phyloP scores from a whole-genome alignment of 768 basidiomycete species.

The Clitopilus hobsonii region DNA sequence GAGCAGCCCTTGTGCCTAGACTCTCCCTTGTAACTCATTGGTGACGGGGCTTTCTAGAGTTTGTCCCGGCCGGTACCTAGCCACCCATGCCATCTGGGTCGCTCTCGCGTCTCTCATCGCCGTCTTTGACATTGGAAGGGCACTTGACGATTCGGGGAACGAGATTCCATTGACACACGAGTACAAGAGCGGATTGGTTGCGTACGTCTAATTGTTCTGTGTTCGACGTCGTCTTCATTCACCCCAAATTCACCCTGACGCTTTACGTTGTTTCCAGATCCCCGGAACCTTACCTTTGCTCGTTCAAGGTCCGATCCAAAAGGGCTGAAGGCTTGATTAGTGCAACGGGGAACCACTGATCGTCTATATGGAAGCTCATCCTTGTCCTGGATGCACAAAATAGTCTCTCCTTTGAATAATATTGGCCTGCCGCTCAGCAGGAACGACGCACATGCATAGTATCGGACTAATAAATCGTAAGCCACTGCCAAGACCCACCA shows the following conservation, averaged over 20 bases:
- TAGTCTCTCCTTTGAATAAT: too few species aligned
- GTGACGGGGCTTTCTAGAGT: conserved; percentile 9
- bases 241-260: conserved; percentile 1
- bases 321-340: conserved; percentile 15
- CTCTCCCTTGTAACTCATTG: too few species aligned
- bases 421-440: too few species aligned
- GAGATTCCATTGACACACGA: conserved; percentile 9
- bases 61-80: conserved; percentile 32
- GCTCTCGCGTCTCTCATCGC: conserved; percentile 24
- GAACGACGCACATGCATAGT: too few species aligned
- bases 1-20: too few species aligned
- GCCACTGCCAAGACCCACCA: too few species aligned
- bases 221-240: too few species aligned
- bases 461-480: too few species aligned
- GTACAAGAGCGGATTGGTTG: neutral
- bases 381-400: too few species aligned
- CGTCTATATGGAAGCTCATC: too few species aligned
- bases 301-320: conserved; percentile 21
- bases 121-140: conserved; percentile 21
- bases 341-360: too few species aligned
- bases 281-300: conserved; percentile 22
- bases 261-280: conserved; percentile 6
- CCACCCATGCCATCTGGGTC: conserved; percentile 24
- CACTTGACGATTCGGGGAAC: conserved; percentile 13
- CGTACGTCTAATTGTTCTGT: neutral